Base-by-base conservation (phyloP, 176 grass and related monocot species). In the Tillandsia leiboldiana region DNA sequence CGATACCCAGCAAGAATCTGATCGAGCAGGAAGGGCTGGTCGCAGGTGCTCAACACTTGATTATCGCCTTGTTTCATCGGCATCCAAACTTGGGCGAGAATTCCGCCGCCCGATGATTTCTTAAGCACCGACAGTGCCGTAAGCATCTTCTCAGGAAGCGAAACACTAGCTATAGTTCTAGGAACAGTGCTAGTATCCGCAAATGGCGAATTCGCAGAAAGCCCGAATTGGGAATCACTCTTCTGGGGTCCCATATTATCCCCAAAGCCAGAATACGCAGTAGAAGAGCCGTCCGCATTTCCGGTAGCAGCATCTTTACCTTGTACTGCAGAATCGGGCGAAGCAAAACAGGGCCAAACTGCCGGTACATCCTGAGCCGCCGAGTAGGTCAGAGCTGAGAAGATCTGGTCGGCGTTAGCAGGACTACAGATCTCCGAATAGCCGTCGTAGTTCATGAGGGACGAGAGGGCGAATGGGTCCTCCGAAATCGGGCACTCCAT, bases 1-100 rank as follows among this genome's bases (percentile, higher is more conserved):
- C 87, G 77, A 58, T 90, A 90, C 17, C 75, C 87, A 54, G 65
- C 66, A 8, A 90, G 87, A 48, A 26, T 79, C 53, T 80, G 50
- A 64, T 83, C 87, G 51, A 80, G 70, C 63, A 90, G 70, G 75
- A 82, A 72, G 12, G 87, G 87, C 71, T 90, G 87, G n/a, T 90
- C 82, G 50, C 69, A 74, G 54, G 83, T 90, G 63, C 75, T 85
- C 52, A 90, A 69, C 4, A 90, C 57, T 17, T 57, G 64, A 0
- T 85, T 56, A n/a, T 76, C 72, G 24, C 82, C 76, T n/a, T 69
- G 76, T 23, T 64, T 83, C 28, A 86, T 68, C 20, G 87, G 87
- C 76, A 76, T 80, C 87, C 87, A 90, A 63, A 83, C 76, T 72
- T 90, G 87, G 20, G 57, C 83, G 42, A 90, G 83, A 59, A 83